Percentiles rank a stretch among this genome's conserved stretches.
Conservation (phyloP, 2,329 filamentous ascomycete species). For the Fusarium falciforme region DNA sequence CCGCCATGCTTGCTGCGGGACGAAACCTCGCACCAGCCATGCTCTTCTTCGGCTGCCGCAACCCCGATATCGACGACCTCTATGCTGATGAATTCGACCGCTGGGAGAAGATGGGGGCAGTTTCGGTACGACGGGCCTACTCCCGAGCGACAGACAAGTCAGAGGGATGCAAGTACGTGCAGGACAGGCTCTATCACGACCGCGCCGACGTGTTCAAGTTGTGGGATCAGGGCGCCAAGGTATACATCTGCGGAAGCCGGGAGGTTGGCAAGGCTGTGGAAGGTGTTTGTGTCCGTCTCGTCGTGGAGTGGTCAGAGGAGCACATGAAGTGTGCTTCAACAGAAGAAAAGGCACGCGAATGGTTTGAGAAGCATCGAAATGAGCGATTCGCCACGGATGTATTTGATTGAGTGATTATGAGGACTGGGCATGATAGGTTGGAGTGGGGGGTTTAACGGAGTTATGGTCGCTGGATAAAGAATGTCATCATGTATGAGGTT, state of each 20-base stretch:
- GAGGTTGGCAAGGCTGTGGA: conserved; percentile 61
- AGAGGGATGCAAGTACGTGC: conserved; percentile 61
- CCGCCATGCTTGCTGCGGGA: conserved; percentile 61
- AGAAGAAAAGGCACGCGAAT: conserved; percentile 55
- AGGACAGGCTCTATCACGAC: conserved; percentile 56
- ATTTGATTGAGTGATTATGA: conserved; percentile 58
- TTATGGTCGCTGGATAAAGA: background rate
- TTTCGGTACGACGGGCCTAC: conserved; percentile 71
- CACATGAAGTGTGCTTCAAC: conserved; percentile 44
- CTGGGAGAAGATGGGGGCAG: conserved; percentile 64
- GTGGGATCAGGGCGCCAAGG: conserved; percentile 60
- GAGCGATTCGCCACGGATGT: conserved; percentile 71
- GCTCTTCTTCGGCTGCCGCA: conserved; percentile 74
- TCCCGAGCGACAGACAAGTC: conserved; percentile 54
- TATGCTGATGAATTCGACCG: conserved; percentile 68
- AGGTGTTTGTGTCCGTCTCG: conserved; percentile 51
- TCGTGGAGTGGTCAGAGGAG: conserved; percentile 46
- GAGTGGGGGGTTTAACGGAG: background rate
- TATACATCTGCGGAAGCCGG: conserved; percentile 74
- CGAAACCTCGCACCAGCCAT: conserved; percentile 68
- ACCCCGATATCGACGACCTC: conserved; percentile 65
- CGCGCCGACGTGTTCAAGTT: conserved; percentile 50
- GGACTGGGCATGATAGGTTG: background rate
- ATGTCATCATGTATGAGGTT: background rate
- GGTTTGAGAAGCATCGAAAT: conserved; percentile 64